Conservation (phyloP, 257 asterid species). For the Vinca minor region DNA sequence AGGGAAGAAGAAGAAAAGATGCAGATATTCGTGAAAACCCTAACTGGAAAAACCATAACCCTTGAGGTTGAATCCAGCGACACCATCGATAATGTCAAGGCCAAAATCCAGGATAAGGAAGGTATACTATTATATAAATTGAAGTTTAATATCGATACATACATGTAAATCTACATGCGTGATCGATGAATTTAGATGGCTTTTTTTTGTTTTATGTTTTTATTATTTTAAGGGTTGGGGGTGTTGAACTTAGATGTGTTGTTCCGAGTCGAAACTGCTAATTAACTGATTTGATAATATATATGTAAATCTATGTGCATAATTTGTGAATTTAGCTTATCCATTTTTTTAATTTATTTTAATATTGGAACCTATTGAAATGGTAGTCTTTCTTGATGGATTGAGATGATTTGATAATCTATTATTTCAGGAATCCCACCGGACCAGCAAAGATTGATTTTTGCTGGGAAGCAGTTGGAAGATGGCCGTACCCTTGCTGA, state of each 20-base stretch:
- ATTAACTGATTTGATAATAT: too few relatives aligned
- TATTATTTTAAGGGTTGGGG: too few relatives aligned
- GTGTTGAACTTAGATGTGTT: too few relatives aligned
- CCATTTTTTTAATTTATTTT: too few relatives aligned
- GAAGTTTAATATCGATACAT: neutral
- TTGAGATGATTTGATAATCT: neutral
- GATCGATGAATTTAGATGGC: too few relatives aligned
- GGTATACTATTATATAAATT: conserved; percentile 11
- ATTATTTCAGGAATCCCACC: conserved; percentile 27
- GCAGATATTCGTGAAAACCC: conserved; percentile 31
- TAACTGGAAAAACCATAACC: conserved; percentile 27
- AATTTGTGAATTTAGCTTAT: neutral
- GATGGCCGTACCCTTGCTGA: conserved; percentile 40
- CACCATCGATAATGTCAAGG: conserved; percentile 29
- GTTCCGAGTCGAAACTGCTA: too few relatives aligned
- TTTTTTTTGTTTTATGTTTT: too few relatives aligned
- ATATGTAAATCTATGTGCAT: too few relatives aligned
- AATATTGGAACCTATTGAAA: too few relatives aligned
- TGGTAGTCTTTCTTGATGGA: too few relatives aligned
- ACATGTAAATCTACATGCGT: too few relatives aligned
- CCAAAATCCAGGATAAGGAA: conserved; percentile 29
- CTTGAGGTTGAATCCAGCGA: conserved; percentile 29
- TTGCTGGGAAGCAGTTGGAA: conserved; percentile 38
- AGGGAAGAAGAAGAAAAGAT: conserved; percentile 10
- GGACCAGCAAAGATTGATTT: conserved; percentile 35